Percentiles rank a stretch among this genome's conserved stretches.
Conservation (phyloP, 768 basidiomycete species). For the Leccinellum albellum region DNA sequence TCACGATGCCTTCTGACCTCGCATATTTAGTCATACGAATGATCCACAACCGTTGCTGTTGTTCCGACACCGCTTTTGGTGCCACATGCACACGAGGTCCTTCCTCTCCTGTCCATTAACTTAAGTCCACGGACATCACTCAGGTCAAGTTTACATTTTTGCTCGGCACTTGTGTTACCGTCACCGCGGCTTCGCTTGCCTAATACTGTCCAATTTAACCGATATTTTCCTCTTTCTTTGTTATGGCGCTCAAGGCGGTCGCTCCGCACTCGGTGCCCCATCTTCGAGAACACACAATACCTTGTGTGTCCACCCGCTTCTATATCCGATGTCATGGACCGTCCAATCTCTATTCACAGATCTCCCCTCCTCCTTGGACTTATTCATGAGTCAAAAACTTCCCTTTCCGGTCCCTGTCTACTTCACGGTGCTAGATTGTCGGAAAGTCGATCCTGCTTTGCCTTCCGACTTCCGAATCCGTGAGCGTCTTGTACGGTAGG, state of each 20-base stretch:
- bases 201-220: constrained; percentile 26
- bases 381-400: constrained; percentile 22
- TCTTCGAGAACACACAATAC: constrained; percentile 20
- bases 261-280: constrained; percentile 23
- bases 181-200: constrained; percentile 37
- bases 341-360: constrained; percentile 18
- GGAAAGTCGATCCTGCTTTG: constrained; percentile 33
- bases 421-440: constrained; percentile 32
- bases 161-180: constrained; percentile 34
- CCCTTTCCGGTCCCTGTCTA: constrained; percentile 19
- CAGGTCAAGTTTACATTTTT: constrained; percentile 25
- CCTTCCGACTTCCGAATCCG: constrained; percentile 32
- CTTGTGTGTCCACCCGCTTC: constrained; percentile 1
- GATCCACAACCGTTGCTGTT: constrained; percentile 19
- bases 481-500: constrained; percentile 20
- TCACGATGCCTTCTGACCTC: constrained; percentile 4
- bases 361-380: constrained; percentile 8
- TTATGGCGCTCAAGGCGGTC: constrained; percentile 23
- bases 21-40: constrained; percentile 12
- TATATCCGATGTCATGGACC: constrained; percentile 16
- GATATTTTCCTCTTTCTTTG: constrained; percentile 32
- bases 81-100: constrained; percentile 34
- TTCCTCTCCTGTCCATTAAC: constrained; percentile 36
- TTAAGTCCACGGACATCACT: constrained; percentile 38
- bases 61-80: constrained; percentile 31